Conservation (phyloP, 1,284 basidiomycete species). For the Ceratobasidium sp. region DNA sequence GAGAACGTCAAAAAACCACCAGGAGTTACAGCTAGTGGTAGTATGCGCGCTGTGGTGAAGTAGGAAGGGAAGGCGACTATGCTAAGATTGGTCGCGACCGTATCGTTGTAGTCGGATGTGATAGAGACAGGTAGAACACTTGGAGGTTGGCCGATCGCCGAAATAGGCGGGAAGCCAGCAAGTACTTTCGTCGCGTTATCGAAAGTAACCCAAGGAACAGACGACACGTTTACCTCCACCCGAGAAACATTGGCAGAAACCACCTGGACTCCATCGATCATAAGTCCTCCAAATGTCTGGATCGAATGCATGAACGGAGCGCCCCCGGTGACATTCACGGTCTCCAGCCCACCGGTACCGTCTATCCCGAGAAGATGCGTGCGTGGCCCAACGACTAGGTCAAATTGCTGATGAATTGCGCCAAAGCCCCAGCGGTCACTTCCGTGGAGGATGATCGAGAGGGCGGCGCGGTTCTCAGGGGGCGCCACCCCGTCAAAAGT, state of each 20-base stretch:
- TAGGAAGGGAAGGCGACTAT: conserved; percentile 77
- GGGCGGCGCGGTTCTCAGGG: conserved; percentile 46
- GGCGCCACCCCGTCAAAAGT: conserved; percentile 89
- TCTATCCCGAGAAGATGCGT: conserved; percentile 48
- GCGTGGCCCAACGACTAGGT: conserved; percentile 71
- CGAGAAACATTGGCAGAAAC: conserved; percentile 67
- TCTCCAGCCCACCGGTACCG: conserved; percentile 47
- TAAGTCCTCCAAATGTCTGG: conserved; percentile 61
- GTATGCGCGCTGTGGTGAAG: conserved; percentile 72
- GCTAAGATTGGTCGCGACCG: conserved; percentile 69
- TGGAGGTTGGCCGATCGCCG: conserved; percentile 42
- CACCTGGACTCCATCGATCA: conserved; percentile 72
- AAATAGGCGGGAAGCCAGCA: conserved; percentile 67
- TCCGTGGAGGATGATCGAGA: conserved; percentile 65
- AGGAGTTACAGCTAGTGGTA: conserved; percentile 67
- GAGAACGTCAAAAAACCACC: conserved; percentile 56
- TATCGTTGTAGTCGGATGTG: conserved; percentile 73
- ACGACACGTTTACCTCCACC: conserved; percentile 67
- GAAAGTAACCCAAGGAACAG: conserved; percentile 75
- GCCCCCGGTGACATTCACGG: conserved; percentile 71
- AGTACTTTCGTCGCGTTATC: conserved; percentile 69
- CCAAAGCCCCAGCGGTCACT: conserved; percentile 78
- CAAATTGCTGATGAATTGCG: conserved; percentile 67
- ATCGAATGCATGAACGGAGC: conserved; percentile 56
- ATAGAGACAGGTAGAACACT: conserved; percentile 68